Evolutionary conservation across 352 stramenopile genomes (phyloP).

Genomic region (Pythium pyrilobum): DNA sequence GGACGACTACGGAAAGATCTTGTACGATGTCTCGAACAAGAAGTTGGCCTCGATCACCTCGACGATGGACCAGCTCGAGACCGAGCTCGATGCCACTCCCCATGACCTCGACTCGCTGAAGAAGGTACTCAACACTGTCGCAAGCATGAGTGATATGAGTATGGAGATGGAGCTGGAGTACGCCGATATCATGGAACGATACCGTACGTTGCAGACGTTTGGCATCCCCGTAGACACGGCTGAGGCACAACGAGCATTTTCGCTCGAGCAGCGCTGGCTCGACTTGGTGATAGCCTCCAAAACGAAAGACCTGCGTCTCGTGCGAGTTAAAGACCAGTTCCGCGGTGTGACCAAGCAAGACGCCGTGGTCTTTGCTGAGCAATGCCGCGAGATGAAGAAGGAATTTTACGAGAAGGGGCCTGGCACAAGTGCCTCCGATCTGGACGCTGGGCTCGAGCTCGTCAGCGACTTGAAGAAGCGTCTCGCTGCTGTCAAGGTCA

Average conservation of each 20-base stretch:
- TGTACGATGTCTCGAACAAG: slow-evolving; percentile 85
- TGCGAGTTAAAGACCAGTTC: slow-evolving; percentile 94
- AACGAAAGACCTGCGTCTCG: slow-evolving; percentile 91
- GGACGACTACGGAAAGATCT: slow-evolving; percentile 90
- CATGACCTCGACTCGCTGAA: slow-evolving; percentile 92
- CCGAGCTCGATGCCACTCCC: slow-evolving; percentile 72
- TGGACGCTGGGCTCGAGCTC: slow-evolving; percentile 89
- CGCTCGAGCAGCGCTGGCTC: slow-evolving; percentile 81
- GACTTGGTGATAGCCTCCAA: slow-evolving; percentile 77
- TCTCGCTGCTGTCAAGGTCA: slow-evolving; percentile 68
- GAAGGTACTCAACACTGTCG: slow-evolving; percentile 91
- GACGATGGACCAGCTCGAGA: slow-evolving; percentile 78
- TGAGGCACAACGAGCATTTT: slow-evolving; percentile 70
- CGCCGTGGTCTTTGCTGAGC: slow-evolving; percentile 80
- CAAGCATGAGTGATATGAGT: slow-evolving; percentile 72
- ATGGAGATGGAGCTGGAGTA: slow-evolving; percentile 96
- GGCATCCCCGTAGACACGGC: slow-evolving; percentile 61
- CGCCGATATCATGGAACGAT: slow-evolving; percentile 90
- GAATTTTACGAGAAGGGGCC: slow-evolving; percentile 87
- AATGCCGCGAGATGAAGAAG: slow-evolving; percentile 83
- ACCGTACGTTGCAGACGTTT: slow-evolving; percentile 83
- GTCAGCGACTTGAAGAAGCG: slow-evolving; percentile 82
- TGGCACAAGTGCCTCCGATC: slow-evolving; percentile 68
- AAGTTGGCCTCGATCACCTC: slow-evolving; percentile 67
- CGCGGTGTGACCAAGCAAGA: slow-evolving; percentile 91